Conservation (phyloP, 2,329 filamentous ascomycete species). For the Teratosphaeriaceae sp. region DNA sequence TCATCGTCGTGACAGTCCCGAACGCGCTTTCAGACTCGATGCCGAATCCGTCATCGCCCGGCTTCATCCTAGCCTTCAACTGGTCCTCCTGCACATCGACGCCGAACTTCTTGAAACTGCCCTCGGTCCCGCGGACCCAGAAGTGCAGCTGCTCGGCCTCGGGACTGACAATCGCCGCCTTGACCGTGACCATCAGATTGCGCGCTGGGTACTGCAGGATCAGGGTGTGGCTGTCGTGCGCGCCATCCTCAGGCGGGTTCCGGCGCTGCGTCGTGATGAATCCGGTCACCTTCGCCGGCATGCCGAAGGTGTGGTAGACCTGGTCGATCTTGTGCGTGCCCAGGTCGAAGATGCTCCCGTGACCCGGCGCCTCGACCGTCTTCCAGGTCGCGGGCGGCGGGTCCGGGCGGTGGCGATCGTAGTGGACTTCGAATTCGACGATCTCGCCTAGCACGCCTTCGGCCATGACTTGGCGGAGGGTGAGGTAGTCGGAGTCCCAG, state of each 20-base stretch:
- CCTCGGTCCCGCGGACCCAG: constrained; percentile 70
- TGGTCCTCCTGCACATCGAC: constrained; percentile 73
- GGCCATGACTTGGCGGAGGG: constrained; percentile 56
- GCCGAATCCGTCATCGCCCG: constrained; percentile 58
- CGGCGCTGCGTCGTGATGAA: constrained; percentile 64
- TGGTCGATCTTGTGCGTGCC: constrained; percentile 74
- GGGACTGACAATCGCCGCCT: constrained; percentile 61
- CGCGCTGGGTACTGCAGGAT: constrained; percentile 63
- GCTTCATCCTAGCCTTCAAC: constrained; percentile 56
- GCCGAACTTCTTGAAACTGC: constrained; percentile 64
- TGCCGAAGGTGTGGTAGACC: constrained; percentile 62
- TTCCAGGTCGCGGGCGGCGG: constrained; percentile 57
- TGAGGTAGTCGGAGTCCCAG: constrained; percentile 72
- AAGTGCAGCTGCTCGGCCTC: constrained; percentile 65
- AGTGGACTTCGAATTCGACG: constrained; percentile 72
- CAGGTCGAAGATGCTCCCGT: constrained; percentile 65
- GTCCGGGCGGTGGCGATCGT: constrained; percentile 64
- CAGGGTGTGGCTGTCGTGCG: constrained; percentile 51
- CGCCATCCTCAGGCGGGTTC: constrained; percentile 35
- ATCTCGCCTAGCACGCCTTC: constrained; percentile 60
- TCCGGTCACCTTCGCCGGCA: constrained; percentile 60
- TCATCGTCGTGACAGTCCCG: constrained; percentile 52
- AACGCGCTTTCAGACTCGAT: constrained; percentile 53
- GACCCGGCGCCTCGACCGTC: constrained; percentile 55
- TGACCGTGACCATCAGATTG: constrained; percentile 58